These are phyloP conservation scores for Triadica sebifera DNA, from an alignment of 345 rosid genomes.

Conservation along the genomic window DNA sequence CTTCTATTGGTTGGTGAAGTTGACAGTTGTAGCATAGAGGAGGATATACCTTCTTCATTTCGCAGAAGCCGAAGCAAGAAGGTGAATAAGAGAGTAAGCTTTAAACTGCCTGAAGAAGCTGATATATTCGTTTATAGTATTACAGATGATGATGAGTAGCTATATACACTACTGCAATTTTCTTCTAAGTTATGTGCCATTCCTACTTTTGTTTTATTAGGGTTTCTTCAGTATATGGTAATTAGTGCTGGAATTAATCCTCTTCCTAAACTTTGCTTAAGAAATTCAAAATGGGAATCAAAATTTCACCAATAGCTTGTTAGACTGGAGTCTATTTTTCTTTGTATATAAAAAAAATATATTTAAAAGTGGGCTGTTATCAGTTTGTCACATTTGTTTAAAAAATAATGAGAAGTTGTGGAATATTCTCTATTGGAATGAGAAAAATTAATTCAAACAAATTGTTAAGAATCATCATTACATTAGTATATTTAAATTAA, in stretches of 20 bases:
- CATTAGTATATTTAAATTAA: neutral
- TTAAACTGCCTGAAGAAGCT: slow-evolving; percentile 41
- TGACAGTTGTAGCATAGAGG: neutral
- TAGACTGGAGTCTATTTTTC: too few species aligned
- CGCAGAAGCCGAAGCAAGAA: slow-evolving; percentile 23
- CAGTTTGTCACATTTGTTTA: too few species aligned
- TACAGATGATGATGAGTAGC: slow-evolving; percentile 4
- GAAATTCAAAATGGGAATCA: neutral
- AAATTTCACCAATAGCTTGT: too few species aligned
- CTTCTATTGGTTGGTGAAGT: slow-evolving; percentile 14
- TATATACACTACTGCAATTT: neutral
- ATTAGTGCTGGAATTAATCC: neutral
- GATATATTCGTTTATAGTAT: slow-evolving; percentile 33
- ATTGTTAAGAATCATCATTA: slow-evolving; percentile 1
- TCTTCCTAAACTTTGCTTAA: neutral
- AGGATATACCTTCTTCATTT: neutral
- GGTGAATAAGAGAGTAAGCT: slow-evolving; percentile 42
- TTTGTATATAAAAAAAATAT: too few species aligned
- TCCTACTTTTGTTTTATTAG: neutral
- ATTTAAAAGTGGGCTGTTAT: too few species aligned
- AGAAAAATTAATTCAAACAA: neutral
- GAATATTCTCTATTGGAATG: neutral
- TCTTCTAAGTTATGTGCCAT: neutral
- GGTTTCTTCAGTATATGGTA: neutral
- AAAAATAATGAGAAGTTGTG: too few species aligned